Conservation (phyloP, 345 rosid species). For the Eucalyptus regnans region DNA sequence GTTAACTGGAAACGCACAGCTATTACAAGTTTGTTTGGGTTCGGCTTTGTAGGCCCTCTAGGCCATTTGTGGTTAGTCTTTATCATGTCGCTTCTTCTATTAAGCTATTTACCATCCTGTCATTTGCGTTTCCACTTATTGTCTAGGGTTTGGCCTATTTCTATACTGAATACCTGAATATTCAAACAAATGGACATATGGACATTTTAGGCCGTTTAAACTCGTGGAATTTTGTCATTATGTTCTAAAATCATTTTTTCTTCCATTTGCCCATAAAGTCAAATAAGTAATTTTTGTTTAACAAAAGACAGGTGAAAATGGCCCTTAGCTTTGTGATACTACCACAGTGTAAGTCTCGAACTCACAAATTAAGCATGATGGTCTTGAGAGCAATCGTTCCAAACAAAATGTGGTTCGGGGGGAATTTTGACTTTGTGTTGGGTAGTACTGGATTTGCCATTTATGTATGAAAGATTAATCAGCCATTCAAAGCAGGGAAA, state of each 20-base stretch:
- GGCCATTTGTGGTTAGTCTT: background rate
- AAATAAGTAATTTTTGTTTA: background rate
- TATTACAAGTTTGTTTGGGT: background rate
- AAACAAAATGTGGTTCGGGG: background rate
- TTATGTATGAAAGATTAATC: background rate
- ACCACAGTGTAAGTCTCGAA: background rate
- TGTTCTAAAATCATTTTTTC: background rate
- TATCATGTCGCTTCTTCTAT: background rate
- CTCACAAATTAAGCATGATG: background rate
- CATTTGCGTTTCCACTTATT: background rate
- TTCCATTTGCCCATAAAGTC: background rate
- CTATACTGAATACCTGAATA: background rate
- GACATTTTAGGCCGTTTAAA: background rate
- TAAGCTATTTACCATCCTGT: background rate
- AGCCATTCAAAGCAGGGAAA: background rate
- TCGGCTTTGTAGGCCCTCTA: conserved; percentile 1
- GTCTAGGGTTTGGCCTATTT: background rate
- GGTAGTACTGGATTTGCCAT: background rate
- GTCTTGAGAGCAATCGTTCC: background rate
- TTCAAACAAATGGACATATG: background rate
- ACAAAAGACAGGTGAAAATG: background rate
- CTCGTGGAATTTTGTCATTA: background rate
- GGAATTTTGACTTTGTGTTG: background rate
- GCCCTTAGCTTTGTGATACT: background rate
- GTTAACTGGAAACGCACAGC: background rate